Conservation (phyloP, 768 basidiomycete genomes). For the Crepidotus variabilis region DNA sequence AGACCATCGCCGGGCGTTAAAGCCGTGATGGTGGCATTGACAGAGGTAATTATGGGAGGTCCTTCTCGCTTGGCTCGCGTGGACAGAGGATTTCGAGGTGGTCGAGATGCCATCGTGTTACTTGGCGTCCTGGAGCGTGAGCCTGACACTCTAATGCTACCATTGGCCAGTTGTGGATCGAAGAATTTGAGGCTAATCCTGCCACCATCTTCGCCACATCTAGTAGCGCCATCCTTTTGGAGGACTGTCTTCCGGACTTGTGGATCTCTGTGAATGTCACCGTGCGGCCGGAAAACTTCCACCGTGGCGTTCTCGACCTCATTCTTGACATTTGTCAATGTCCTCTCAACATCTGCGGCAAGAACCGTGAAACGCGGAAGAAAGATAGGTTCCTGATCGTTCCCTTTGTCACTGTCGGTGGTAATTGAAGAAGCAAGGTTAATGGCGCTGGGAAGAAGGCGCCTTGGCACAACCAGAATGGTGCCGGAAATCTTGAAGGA, state of each 20-base stretch:
- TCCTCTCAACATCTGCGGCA: conserved; percentile 60
- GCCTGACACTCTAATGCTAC: conserved; percentile 14
- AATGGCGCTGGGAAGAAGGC: conserved; percentile 23
- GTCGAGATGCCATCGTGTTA: conserved; percentile 23
- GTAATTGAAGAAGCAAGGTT: conserved; percentile 14
- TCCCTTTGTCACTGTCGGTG: conserved; percentile 10
- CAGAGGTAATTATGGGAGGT: conserved; percentile 58
- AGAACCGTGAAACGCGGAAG: conserved; percentile 70
- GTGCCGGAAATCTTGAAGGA: conserved; percentile 65
- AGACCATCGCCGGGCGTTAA: conserved; percentile 28
- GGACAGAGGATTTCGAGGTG: conserved; percentile 22
- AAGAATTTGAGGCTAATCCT: conserved; percentile 49
- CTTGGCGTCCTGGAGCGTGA: conserved; percentile 34
- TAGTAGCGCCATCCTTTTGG: conserved; percentile 54
- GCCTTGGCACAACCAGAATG: conserved; percentile 53
- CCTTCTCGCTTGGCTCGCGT: conserved; percentile 44
- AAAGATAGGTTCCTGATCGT: conserved; percentile 43
- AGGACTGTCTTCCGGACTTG: conserved; percentile 63
- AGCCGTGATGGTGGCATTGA: conserved; percentile 50
- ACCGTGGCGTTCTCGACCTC: conserved; percentile 45
- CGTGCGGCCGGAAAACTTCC: conserved; percentile 60
- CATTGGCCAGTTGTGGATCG: conserved; percentile 12
- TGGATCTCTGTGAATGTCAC: conserved; percentile 50
- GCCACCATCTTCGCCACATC: conserved; percentile 59
- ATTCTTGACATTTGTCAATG: conserved; percentile 56